Conservation (phyloP, 768 basidiomycete species). For the Suillus fuscotomentosus region DNA sequence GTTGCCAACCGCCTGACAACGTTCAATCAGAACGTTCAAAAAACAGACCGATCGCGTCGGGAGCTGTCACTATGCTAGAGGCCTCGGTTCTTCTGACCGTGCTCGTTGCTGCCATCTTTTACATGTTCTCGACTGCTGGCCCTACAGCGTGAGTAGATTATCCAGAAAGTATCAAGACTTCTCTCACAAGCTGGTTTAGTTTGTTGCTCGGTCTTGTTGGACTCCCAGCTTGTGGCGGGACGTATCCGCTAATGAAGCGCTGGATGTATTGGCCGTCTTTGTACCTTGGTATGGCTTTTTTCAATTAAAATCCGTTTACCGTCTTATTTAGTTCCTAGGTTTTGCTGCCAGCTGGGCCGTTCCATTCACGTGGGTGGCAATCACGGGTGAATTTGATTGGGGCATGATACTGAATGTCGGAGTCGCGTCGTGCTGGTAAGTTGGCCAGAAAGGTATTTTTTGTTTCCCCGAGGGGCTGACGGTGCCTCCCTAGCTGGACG, state of each 20-base stretch:
- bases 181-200: conserved; percentile 5
- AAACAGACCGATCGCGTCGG: conserved; percentile 47
- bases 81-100: conserved; percentile 40
- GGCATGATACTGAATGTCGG: background rate
- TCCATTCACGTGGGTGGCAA: background rate
- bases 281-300: conserved; percentile 22
- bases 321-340: background rate
- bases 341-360: background rate
- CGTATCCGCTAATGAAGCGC: conserved; percentile 30
- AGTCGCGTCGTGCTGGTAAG: background rate
- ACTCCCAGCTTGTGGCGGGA: conserved; percentile 17
- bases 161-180: background rate
- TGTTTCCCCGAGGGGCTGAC: background rate
- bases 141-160: background rate
- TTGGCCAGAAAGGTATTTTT: background rate
- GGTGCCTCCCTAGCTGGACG: background rate
- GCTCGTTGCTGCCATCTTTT: conserved; percentile 16
- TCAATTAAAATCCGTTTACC: background rate
- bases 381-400: background rate
- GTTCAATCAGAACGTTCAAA: conserved; percentile 43
- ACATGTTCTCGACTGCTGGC: conserved; percentile 13
- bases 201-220: conserved; percentile 17
- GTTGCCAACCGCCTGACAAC: background rate
- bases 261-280: conserved; percentile 29
- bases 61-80: conserved; percentile 42